Percentiles rank a stretch among this genome's conserved stretches.
These are phyloP conservation scores for Nemania diffusa DNA, from an alignment of 2,329 filamentous ascomycete species.

Conservation along the genomic window DNA sequence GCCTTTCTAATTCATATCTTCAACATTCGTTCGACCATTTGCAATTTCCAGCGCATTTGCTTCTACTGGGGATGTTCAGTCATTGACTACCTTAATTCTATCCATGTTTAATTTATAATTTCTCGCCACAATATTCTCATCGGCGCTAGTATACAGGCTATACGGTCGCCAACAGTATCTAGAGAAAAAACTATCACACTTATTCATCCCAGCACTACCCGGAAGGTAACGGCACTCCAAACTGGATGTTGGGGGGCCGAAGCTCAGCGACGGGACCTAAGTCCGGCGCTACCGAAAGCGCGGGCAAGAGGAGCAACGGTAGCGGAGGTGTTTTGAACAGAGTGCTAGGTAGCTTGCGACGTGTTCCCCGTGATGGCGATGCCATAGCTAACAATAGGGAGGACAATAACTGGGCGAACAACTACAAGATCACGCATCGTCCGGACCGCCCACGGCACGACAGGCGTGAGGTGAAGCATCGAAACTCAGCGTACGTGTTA, in stretches of 20 bases:
- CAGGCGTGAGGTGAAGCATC: conserved; percentile 14
- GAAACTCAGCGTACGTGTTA: conserved; percentile 23
- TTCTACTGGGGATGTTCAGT: neutral
- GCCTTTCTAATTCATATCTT: neutral
- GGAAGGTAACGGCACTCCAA: neutral
- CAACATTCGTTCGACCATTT: neutral
- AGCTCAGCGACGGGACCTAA: conserved; percentile 11
- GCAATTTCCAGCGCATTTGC: neutral
- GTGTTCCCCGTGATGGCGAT: neutral
- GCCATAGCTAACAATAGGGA: conserved; percentile 12
- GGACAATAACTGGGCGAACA: conserved; percentile 19
- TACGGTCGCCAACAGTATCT: neutral
- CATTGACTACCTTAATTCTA: neutral
- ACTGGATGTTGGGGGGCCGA: conserved; percentile 21
- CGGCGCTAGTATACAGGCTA: conserved; percentile 23
- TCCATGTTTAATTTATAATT: neutral
- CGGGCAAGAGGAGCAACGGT: conserved; percentile 5
- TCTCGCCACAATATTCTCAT: neutral
- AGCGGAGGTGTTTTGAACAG: conserved; percentile 22
- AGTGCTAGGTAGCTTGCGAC: conserved; percentile 24
- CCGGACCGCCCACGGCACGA: conserved; percentile 28
- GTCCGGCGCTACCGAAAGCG: conserved; percentile 1
- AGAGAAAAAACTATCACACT: neutral
- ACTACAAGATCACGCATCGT: conserved; percentile 30
- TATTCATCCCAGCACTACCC: neutral